Evolutionary conservation across 352 stramenopile genomes (phyloP), one percentile per base, ranked within the genome.

Genomic region (Globisporangium orthogonon): DNA sequence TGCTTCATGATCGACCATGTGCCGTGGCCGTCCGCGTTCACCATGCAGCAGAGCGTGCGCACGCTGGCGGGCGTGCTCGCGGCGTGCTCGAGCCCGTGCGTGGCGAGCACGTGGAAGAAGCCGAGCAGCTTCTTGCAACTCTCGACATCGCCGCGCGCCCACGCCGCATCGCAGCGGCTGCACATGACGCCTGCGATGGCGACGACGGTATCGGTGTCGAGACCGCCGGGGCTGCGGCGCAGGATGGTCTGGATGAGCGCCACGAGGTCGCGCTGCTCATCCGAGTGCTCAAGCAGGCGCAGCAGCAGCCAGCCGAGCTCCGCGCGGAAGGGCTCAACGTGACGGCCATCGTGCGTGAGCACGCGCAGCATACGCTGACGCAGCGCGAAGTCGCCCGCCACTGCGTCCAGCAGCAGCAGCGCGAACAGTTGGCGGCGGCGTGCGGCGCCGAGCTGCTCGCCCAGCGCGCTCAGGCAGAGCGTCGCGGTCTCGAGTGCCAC

Each of bases 1-100:
- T 81, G 61, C 64, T 92, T 91, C 74, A 93, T 88, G 28, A 92
- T 73, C 2, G 77, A 82, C 85, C 85, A 95, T 37, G 83, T 91
- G 33, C 76, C 83, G 58, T 91, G 76, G 17, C 82, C 83, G 53
- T 94, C 83, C 7, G 78, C 78, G 54, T 95, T 95, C 9, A 93
- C 83, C 56, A 95, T 76, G 52, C 78, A 91, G 54, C 86, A 93
- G 3, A 95, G 61, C 13, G 86, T 91, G 18, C 76, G 73, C 29
- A 95, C 62, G 58, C 79, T 91, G 4, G 62, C 71, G 3, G 78
- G 75, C 1, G 73, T 83, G 17, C 76, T 83, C 7, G 83, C 76
- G 1, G 78, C 82, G 49, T 74, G 70, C 14, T 86, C 83, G 7
- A 89, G 63, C 15, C 75, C 69, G 53, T 90, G 73, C 0, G 71